phyloP scores from a whole-genome alignment of 2,329 filamentous ascomycete species.

The Sclerotinia glacialis region DNA sequence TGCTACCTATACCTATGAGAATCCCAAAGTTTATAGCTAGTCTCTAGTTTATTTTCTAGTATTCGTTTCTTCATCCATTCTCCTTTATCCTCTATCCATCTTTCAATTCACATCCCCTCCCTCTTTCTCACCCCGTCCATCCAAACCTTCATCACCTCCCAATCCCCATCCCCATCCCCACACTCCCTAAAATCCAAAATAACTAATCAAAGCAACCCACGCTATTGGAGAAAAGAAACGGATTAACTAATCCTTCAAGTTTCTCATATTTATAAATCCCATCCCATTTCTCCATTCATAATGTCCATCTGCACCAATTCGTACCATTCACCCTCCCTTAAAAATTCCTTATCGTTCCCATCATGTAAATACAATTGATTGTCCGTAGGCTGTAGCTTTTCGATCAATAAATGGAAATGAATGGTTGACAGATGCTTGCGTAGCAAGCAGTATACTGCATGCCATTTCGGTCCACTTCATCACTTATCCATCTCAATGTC shows the following conservation, averaged over 20 bases:
- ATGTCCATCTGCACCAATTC: neutral
- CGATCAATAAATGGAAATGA: neutral
- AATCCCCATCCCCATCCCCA: neutral
- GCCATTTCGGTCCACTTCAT: neutral
- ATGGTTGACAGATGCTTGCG: neutral
- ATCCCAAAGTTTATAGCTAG: neutral
- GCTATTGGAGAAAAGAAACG: neutral
- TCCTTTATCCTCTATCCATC: neutral
- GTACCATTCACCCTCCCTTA: neutral
- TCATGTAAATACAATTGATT: conserved; percentile 8
- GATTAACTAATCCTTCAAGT: neutral
- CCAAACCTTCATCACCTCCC: neutral
- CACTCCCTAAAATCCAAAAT: neutral
- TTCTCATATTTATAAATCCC: neutral
- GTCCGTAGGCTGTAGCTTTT: neutral
- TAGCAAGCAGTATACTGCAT: neutral
- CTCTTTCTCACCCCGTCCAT: neutral
- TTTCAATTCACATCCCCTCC: neutral
- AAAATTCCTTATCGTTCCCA: neutral
- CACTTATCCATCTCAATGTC: neutral
- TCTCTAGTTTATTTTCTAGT: neutral
- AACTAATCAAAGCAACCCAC: neutral
- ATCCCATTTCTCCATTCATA: neutral
- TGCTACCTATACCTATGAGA: neutral
- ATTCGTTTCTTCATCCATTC: neutral